Evolutionary conservation across 179 eudicot species (phyloP), one percentile per base, ranked within the genome.

Genomic region (Silene noctiflora): DNA sequence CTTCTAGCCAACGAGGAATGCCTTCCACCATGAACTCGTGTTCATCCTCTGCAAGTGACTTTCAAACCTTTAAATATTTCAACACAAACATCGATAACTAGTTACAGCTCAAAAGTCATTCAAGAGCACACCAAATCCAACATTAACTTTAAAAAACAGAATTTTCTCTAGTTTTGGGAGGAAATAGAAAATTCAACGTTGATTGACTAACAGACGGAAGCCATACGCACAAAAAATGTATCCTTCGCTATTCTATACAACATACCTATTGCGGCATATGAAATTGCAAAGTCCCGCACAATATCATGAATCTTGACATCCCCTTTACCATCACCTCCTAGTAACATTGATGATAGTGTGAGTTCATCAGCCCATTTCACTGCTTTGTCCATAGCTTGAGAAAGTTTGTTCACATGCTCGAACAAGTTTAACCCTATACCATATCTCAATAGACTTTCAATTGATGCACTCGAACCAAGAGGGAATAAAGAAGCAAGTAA

Each of bases 281-380:
- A 9, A 63, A 63, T 27, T 25, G 67, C 67, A 63, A 25, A 63
- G 35, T 35, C 35, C 3, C 67, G 67, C n/a, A 63, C 67, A 4
- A 63, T 63, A 24, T 63, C 67, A 14, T 63, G 67, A 11, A 63
- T 63, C n/a, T 63, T 63, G 39, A 63, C 13, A 24, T 25, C 67
- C 2, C 39, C 67, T 25, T 63, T 63, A 16, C 14, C 6, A 24
- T 63, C 67, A 11, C 56, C 56, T 51, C 14, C 56, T 13, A 51
- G 56, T 51, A 51, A 51, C 56, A 51, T 51, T 51, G 56, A 51
- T 0, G 56, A 13, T 11, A 51, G 56, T n/a, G 1, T 51, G 16
- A 51, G 56, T 51, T 51, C 56, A 51, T 51, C 2, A 51, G 56
- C 56, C 56, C 56, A 51, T 51, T n/a, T 51, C 13, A 10, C n/a